Conservation (phyloP, 306 rosid species). For the Pachyrhizus erosus region DNA sequence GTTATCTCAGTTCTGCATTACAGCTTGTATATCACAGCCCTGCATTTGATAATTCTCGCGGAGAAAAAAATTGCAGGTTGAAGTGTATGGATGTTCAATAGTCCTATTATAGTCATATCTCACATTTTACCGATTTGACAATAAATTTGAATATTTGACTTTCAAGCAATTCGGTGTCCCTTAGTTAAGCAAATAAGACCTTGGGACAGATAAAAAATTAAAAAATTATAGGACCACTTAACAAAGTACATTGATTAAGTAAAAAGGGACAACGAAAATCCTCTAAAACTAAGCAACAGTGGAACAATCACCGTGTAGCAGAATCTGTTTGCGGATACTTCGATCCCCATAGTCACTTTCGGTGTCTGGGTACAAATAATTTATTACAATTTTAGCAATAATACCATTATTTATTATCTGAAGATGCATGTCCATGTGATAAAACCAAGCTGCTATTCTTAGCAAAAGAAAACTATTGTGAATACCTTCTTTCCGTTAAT, state of each 20-base stretch:
- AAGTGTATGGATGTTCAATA: background rate
- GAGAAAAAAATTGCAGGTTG: background rate
- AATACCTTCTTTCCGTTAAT: background rate
- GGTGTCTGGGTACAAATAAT: conserved; percentile 29
- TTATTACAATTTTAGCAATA: conserved; percentile 25
- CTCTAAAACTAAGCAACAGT: background rate
- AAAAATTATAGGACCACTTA: background rate
- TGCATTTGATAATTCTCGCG: background rate
- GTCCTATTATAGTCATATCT: background rate
- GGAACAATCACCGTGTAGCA: background rate
- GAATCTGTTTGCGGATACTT: background rate
- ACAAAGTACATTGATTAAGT: background rate
- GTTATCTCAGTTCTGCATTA: background rate
- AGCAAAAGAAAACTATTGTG: conserved; percentile 3
- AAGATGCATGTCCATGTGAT: background rate
- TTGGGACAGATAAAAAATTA: no score
- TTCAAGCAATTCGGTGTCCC: background rate
- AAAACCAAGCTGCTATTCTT: background rate
- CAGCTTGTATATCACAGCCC: no score
- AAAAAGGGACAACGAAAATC: background rate
- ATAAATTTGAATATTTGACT: conserved; percentile 27
- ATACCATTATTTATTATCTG: background rate
- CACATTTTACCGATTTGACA: conserved; percentile 8
- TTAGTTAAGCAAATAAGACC: background rate
- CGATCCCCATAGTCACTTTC: background rate